Conservation (phyloP, 139 green algal species). For the Picochlorum costavermella region DNA sequence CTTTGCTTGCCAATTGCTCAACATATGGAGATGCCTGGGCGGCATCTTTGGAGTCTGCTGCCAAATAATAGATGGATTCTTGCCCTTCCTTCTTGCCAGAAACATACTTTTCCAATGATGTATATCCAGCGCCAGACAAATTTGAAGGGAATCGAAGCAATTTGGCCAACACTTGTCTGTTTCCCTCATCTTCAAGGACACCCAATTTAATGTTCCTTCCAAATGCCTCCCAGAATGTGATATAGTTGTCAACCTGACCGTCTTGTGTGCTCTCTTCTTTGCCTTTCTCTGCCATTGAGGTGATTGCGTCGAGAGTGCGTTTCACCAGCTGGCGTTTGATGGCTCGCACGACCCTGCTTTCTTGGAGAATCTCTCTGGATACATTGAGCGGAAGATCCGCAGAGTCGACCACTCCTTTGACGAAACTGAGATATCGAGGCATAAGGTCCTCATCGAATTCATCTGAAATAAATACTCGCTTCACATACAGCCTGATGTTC, state of each 20-base stretch:
- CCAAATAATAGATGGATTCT: conserved; percentile 93
- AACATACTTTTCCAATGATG: conserved; percentile 78
- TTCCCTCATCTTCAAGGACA: conserved; percentile 83
- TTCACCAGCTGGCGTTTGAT: conserved; percentile 91
- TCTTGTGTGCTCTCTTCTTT: conserved; percentile 61
- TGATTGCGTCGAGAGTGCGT: conserved; percentile 85
- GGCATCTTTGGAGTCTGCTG: conserved; percentile 27
- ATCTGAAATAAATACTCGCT: conserved; percentile 95
- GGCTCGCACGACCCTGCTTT: conserved; percentile 76
- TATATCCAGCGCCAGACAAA: conserved; percentile 32
- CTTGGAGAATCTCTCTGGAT: conserved; percentile 93
- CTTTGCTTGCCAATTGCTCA: conserved; percentile 24
- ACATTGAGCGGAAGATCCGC: conserved; percentile 97
- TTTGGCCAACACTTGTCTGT: conserved; percentile 57
- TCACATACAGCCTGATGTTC: conserved; percentile 92
- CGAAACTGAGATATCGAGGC: conserved; percentile 83
- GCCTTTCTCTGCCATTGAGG: conserved; percentile 59
- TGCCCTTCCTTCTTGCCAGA: conserved; percentile 83
- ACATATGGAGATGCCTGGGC: conserved; percentile 21
- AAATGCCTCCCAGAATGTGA: conserved; percentile 89
- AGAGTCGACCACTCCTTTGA: conserved; percentile 93
- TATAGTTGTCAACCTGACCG: conserved; percentile 21
- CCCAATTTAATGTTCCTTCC: conserved; percentile 72
- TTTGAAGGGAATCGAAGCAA: conserved; percentile 59
- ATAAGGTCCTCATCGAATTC: conserved; percentile 97